phyloP scores from a whole-genome alignment of 2,329 filamentous ascomycete genomes.

The Tolypocladium sp. region DNA sequence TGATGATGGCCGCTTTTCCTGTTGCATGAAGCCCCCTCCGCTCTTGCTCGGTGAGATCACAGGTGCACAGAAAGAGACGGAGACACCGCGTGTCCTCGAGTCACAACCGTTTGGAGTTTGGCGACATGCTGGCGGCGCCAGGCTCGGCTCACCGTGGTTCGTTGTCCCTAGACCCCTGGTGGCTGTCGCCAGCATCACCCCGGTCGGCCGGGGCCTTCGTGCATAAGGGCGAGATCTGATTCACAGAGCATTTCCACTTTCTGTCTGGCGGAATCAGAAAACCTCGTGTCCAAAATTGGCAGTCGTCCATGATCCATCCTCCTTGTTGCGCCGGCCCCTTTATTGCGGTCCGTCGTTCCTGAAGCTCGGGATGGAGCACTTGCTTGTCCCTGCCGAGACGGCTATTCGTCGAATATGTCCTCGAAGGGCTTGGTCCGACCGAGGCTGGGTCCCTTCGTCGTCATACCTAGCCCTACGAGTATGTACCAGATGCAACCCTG shows the following conservation, averaged over 20 bases:
- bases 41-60: neutral
- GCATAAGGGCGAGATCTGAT: conserved; percentile 12
- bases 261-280: conserved; percentile 13
- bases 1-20: neutral
- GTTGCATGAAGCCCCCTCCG: neutral
- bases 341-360: neutral
- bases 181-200: conserved; percentile 4
- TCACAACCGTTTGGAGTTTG: neutral
- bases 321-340: neutral
- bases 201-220: neutral
- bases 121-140: neutral
- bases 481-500: neutral
- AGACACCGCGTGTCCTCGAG: neutral
- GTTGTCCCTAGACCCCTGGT: conserved; percentile 6
- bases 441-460: neutral
- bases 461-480: conserved; percentile 1
- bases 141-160: conserved; percentile 2
- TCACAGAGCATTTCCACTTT: conserved; percentile 8
- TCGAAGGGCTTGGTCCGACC: neutral
- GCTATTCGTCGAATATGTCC: neutral
- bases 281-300: conserved; percentile 25
- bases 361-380: neutral
- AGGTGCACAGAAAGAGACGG: neutral
- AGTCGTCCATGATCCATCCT: neutral
- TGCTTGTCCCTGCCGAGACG: neutral